Conservation (phyloP, 78 protist species). For the Dictyostelium intermedium region DNA sequence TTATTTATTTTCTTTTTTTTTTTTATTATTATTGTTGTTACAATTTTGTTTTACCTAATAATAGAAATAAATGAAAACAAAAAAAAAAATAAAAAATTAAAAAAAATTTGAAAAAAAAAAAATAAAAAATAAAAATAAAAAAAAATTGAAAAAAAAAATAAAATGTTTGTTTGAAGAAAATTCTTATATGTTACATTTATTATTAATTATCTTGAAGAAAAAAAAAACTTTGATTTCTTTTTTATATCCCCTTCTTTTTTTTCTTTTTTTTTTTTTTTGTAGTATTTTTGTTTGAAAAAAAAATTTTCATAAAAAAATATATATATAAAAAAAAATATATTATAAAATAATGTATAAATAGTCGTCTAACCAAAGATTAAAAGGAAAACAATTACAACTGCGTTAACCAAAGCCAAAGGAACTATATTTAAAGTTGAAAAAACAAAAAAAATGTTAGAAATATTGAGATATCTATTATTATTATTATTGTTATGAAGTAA, state of each 20-base stretch:
- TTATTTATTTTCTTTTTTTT: not conserved
- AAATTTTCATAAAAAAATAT: not conserved
- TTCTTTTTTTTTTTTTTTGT: not conserved
- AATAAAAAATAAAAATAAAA: not conserved
- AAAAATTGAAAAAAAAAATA: not conserved
- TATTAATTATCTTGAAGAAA: not conserved
- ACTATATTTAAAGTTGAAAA: not conserved
- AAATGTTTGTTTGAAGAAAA: not conserved
- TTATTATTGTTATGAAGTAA: too few relatives aligned
- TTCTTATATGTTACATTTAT: not conserved
- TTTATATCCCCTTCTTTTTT: not conserved
- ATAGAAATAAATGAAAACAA: not conserved
- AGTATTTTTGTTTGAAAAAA: not conserved
- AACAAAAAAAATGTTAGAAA: not conserved
- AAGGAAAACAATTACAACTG: conserved; percentile 33
- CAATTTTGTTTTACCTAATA: too few relatives aligned
- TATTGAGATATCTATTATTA: too few relatives aligned
- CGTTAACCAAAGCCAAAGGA: conserved; percentile 32
- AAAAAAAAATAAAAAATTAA: not conserved
- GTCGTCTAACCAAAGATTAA: conserved; percentile 27
- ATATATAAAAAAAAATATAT: not conserved
- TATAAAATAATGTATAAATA: not conserved
- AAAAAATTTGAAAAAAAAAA: not conserved
- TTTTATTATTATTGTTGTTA: too few relatives aligned
- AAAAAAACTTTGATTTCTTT: not conserved